Evolutionary conservation across 1,284 basidiomycete species (phyloP), one percentile per base, ranked within the genome.

Genomic region (Pseudozyma hubeiensis): DNA sequence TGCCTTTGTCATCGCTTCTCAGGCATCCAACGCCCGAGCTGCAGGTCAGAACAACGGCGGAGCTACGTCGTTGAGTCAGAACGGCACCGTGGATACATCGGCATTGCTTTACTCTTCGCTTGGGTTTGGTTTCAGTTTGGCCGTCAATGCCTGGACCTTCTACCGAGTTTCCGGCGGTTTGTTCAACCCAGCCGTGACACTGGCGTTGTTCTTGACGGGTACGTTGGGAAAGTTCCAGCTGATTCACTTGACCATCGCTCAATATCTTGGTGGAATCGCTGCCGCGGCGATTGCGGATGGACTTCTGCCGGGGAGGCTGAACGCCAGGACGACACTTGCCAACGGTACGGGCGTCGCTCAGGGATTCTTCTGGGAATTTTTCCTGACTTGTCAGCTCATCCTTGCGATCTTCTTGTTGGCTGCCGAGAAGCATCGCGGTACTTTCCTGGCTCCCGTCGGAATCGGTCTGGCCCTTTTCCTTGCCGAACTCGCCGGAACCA

Each of bases 191-290:
- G 86, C 86, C 17, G 81, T 84, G 37, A 86, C 86, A 4, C 81
- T 87, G 14, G 85, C 85, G 4, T 84, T 88, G 46, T 84, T 82
- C 40, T 79, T 87, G 17, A 85, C 87, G 33, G 84, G 87, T 16
- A 86, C 83, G 8, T 74, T 87, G 34, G 81, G 84, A 10, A 84
- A 84, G 11, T 51, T 85, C 46, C 84, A 86, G 63, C 84, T 84
- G 8, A 78, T 77, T 13, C 78, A 86, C 19, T 74, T 87, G 30
- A 80, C 83, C 40, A 69, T 87, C 52, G 77, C 82, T 7, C 87
- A 87, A 65, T 75, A 87, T 39, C 72, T 85, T 0, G 86, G 87
- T 47, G 87, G 85, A 39, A 87, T 87, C 48, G 85, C 86, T 8
- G 86, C 85, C 9, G 84, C 86, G 0, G 87, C 81, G 1, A 76